A percentile compares a stretch with the other conserved stretches of the same genome.
Conservation (phyloP, 2,329 filamentous ascomycete species). For the Didymella pomorum region DNA sequence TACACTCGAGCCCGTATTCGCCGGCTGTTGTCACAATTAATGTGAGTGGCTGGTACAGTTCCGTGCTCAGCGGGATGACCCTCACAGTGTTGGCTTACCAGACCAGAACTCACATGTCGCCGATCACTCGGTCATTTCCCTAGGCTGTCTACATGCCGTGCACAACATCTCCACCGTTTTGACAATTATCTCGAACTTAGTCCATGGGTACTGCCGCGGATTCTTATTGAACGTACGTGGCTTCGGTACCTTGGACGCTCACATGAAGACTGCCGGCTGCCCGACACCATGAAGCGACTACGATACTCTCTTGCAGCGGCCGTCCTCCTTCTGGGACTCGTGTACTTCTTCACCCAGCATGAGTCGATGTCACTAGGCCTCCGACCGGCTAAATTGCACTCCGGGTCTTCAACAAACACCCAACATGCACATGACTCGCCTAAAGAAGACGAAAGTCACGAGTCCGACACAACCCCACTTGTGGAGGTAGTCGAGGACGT, state of each 20-base stretch:
- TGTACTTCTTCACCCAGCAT: conserved; percentile 11
- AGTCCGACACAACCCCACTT: neutral
- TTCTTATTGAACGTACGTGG: neutral
- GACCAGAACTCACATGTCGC: conserved; percentile 13
- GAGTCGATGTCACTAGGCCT: conserved; percentile 4
- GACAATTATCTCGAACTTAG: neutral
- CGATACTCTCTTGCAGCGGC: conserved; percentile 7
- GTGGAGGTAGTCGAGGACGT: neutral
- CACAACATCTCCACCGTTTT: neutral
- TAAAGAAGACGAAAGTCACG: neutral
- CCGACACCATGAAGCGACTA: conserved; percentile 16
- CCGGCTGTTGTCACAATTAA: neutral
- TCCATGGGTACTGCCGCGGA: neutral
- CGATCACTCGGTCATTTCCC: conserved; percentile 11
- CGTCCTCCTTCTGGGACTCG: conserved; percentile 15
- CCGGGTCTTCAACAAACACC: neutral
- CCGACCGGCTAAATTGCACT: neutral
- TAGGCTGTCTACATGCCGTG: neutral
- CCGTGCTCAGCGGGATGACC: neutral
- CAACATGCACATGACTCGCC: conserved; percentile 6
- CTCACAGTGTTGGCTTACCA: neutral
- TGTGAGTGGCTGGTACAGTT: conserved; percentile 2
- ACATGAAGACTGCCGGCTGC: neutral
- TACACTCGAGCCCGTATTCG: conserved; percentile 1
- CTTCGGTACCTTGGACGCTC: conserved; percentile 2